These are phyloP conservation scores for Talaromyces verruculosus DNA, from an alignment of 2,329 filamentous ascomycete species.

Conservation along the genomic window DNA sequence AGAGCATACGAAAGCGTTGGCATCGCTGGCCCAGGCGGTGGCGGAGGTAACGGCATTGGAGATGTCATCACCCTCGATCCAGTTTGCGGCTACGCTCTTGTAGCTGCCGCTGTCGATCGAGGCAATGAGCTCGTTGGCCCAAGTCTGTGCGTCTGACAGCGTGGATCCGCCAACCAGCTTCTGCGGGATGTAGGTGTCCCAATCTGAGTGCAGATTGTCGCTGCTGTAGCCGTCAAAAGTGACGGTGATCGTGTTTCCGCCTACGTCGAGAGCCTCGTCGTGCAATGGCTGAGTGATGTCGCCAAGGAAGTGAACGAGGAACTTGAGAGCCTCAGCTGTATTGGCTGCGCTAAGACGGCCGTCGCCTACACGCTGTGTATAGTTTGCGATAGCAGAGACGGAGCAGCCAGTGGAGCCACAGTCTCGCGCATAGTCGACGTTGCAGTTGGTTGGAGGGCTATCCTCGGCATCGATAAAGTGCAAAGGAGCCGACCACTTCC, in stretches of 20 bases:
- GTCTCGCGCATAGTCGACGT: slow-evolving; percentile 53
- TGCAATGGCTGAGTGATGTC: slow-evolving; percentile 24
- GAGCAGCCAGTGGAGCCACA: slow-evolving; percentile 53
- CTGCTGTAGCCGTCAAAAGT: slow-evolving; percentile 21
- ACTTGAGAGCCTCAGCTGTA: slow-evolving; percentile 21
- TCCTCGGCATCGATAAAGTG: slow-evolving; percentile 57
- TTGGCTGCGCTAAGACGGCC: slow-evolving; percentile 1
- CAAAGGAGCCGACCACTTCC: slow-evolving; percentile 48
- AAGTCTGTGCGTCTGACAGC: slow-evolving; percentile 20
- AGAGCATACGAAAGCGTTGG: slow-evolving; percentile 22
- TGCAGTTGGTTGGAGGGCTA: slow-evolving; percentile 49
- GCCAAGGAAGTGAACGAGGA: slow-evolving; percentile 25
- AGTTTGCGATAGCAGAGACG: slow-evolving; percentile 56
- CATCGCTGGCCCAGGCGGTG: slow-evolving; percentile 23
- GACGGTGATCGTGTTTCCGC: slow-evolving; percentile 23
- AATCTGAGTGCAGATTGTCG: slow-evolving; percentile 24
- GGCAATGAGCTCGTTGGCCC: slow-evolving; percentile 19
- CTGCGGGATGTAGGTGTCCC: slow-evolving; percentile 25
- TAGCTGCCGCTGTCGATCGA: slow-evolving; percentile 10
- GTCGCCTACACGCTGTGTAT: slow-evolving; percentile 26
- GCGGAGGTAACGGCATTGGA: slow-evolving; percentile 19
- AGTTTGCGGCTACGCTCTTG: slow-evolving; percentile 16
- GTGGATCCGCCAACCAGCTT: slow-evolving; percentile 23
- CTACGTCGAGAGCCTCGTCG: slow-evolving; percentile 18
- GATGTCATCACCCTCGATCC: slow-evolving; percentile 21